These are phyloP conservation scores for Russula lepida DNA, from an alignment of 768 basidiomycete genomes.

Conservation along the genomic window DNA sequence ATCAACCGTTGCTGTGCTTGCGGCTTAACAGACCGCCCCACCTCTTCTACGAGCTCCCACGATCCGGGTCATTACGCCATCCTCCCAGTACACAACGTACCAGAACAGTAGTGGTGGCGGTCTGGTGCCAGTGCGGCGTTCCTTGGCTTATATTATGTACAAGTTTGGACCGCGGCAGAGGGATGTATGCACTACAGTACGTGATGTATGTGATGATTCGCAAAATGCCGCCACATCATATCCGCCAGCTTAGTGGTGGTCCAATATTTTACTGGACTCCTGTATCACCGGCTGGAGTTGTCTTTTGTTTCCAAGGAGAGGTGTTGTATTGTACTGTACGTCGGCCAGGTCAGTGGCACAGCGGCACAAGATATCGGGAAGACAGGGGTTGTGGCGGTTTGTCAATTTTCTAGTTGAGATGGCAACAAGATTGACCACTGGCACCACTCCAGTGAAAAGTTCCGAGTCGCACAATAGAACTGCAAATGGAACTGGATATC, in stretches of 20 bases:
- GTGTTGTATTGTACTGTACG: neutral
- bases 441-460: neutral
- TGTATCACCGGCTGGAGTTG: neutral
- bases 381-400: neutral
- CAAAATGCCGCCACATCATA: neutral
- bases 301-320: neutral
- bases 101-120: neutral
- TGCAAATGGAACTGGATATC: too few species aligned
- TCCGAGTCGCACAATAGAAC: neutral
- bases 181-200: neutral
- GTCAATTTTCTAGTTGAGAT: neutral
- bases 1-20: neutral
- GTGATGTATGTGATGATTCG: neutral
- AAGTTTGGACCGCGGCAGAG: neutral
- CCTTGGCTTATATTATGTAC: neutral
- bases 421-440: neutral
- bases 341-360: neutral
- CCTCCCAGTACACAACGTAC: neutral
- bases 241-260: neutral
- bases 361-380: neutral
- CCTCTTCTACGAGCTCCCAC: too few species aligned
- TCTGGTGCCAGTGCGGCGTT: neutral
- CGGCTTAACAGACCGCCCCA: neutral
- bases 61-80: too few species aligned
- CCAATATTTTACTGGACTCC: neutral